Base-by-base conservation (phyloP, 176 grass and related monocot species). In the Areca catechu region DNA sequence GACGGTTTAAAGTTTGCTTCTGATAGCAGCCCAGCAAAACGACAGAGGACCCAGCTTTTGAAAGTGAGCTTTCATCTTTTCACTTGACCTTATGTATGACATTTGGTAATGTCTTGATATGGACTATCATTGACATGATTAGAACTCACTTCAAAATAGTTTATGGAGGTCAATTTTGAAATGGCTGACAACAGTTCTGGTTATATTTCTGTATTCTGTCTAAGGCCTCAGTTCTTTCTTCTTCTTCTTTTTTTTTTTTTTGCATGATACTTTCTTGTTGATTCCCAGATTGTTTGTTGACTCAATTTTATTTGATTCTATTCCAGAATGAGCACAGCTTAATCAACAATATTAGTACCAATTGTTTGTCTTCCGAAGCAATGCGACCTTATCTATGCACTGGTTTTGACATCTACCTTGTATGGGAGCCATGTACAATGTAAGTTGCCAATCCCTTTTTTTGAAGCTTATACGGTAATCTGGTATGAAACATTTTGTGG, bases 341-440 rank as follows among this genome's bases (percentile, higher is more conserved):
- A 19, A 2, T 48, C 4, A n/a, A 79, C 48, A 52, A 72, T 81
- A 24, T 67, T 75, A 28, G 10, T 24, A 24, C 51, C 25, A 4
- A 16, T 57, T 52, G 78, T 49, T 61, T 79, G 9, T 24, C 62
- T 20, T 58, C 51, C 60, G 86, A 85, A 70, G 19, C 51, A 48
- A 80, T 47, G 15, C 85, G 72, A 34, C 92, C 83, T 51, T 97
- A 97, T 64, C 79, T 97, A 25, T 97, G 92, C 79, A 97, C 83
- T 73, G 86, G 92, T 27, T 88, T 85, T 57, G 86, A 97, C 77
- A 91, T 97, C 49, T 91, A 88, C 66, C 86, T 97, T 50, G 78
- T 82, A 27, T 91, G 92, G 80, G 86, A 97, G 34, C 92, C 92
- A 37, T 97, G 86, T 18, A 14, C 92, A 68, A 85, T 97, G 92